Base-by-base conservation (phyloP, 2,329 filamentous ascomycete species). In the Aspergillus eucalypticola region DNA sequence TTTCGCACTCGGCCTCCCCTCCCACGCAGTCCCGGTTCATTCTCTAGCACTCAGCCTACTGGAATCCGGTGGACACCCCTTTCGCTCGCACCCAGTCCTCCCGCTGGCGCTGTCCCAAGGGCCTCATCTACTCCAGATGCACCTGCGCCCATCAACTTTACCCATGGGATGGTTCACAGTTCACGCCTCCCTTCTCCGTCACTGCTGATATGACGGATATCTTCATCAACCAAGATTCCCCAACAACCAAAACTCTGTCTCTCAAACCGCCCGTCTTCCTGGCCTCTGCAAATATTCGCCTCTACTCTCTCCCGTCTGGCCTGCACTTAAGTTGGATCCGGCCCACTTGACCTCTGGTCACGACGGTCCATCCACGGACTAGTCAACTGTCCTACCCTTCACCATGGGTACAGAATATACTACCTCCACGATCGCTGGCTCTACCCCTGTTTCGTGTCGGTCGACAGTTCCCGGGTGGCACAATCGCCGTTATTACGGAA, bases 41-140 rank as follows among this genome's bases (percentile, higher is more conserved):
- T 75, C 66, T 71, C 69, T 71, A 69, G 71, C 69, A 71, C 71
- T 64, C 69, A 73, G 54, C 57, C 71, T 72, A 71, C 60, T 67
- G 63, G 32, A 19, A 44, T 58, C 39, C 8, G 41, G 53, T 42
- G 48, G 35, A 29, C 51, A 66, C 70, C 71, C 66, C 67, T 73
- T 65, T 72, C 71, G 73, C 72, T 64, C 59, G 59, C 72, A 75
- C 73, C 66, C 73, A 74, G 64, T 68, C 49, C 46, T 54, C 38
- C 51, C 60, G 63, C 54, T 64, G 65, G 64, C 64, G 56, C 48
- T 42, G 59, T 60, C 63, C 63, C 27, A 55, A 35, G 39, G 7
- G 19, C 27, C 58, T 55, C 57, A 42, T 15, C 38, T 32, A 19
- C 32, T 54, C 49, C 41, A 25, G 29, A 23, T 39, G n/a, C 19